Conservation (phyloP, 148 eudicot species). For the Amaranthus palmeri region DNA sequence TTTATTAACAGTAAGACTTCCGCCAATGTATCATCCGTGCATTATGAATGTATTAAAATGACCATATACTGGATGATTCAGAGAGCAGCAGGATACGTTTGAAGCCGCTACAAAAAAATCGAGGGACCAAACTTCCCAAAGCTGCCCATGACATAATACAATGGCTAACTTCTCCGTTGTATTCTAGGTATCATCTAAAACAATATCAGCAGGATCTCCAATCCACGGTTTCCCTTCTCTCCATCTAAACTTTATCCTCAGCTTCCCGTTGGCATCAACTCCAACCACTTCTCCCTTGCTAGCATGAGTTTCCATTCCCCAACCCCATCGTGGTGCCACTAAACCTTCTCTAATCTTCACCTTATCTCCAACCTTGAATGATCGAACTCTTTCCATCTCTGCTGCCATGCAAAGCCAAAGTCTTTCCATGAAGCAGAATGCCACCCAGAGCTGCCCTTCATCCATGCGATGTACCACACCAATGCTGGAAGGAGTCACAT, state of each 20-base stretch:
- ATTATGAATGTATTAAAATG: neutral
- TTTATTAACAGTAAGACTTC: slow-evolving; percentile 19
- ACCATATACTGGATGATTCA: slow-evolving; percentile 6
- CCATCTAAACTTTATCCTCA: slow-evolving; percentile 89
- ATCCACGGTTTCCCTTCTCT: slow-evolving; percentile 97
- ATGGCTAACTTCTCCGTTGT: neutral
- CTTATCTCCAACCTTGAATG: slow-evolving; percentile 75
- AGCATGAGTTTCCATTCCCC: slow-evolving; percentile 99
- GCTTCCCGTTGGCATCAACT: slow-evolving; percentile 95
- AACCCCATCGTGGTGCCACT: slow-evolving; percentile 86
- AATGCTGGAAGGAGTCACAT: slow-evolving; percentile 69
- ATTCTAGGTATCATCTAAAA: slow-evolving; percentile 49
- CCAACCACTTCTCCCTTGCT: slow-evolving; percentile 91
- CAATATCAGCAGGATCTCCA: slow-evolving; percentile 95
- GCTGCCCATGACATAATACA: slow-evolving; percentile 9
- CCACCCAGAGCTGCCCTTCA: slow-evolving; percentile 85
- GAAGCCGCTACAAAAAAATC: slow-evolving; percentile 23
- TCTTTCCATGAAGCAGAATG: slow-evolving; percentile 84
- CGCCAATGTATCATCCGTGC: slow-evolving; percentile 11
- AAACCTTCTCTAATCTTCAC: slow-evolving; percentile 77
- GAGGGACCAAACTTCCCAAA: slow-evolving; percentile 11
- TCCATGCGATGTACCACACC: slow-evolving; percentile 93
- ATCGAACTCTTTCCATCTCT: slow-evolving; percentile 72
- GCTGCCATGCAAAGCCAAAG: slow-evolving; percentile 87
- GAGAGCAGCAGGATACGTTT: slow-evolving; percentile 6